Conservation (phyloP, 768 basidiomycete species). For the Paxillus involutus region DNA sequence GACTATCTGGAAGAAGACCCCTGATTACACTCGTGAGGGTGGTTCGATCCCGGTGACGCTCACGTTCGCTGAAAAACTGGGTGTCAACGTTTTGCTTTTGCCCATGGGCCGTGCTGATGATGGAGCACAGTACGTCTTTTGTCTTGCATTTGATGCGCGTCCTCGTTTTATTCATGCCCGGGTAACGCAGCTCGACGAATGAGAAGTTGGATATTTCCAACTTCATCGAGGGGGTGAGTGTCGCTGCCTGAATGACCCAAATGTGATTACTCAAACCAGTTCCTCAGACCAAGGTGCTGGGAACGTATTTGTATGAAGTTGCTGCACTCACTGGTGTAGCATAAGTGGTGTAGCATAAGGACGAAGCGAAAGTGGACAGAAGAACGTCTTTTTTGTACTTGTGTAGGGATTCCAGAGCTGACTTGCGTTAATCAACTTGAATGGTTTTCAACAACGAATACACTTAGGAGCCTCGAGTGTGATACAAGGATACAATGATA, state of each 20-base stretch:
- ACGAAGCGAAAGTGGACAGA: background rate
- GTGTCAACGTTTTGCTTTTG: constrained; percentile 83
- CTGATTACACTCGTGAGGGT: constrained; percentile 88
- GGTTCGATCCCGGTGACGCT: constrained; percentile 93
- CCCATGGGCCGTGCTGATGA: constrained; percentile 96
- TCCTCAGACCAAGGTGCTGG: constrained; percentile 32
- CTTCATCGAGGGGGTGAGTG: constrained; percentile 78
- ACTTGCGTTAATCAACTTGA: no score
- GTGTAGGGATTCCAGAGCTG: background rate
- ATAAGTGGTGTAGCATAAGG: constrained; percentile 4
- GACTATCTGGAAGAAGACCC: constrained; percentile 66
- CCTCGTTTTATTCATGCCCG: background rate
- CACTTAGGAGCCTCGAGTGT: background rate
- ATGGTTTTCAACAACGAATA: no score
- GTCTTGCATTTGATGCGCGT: background rate
- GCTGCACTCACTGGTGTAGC: constrained; percentile 15
- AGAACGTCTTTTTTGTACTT: background rate
- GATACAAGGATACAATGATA: background rate
- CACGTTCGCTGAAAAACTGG: constrained; percentile 86
- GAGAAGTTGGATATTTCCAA: constrained; percentile 93
- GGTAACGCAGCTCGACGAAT: constrained; percentile 70
- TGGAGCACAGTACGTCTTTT: constrained; percentile 75
- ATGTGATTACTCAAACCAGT: background rate
- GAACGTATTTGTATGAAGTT: constrained; percentile 33
- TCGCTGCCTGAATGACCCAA: background rate